phyloP scores from a whole-genome alignment of 2,329 filamentous ascomycete genomes.

The Nannizziopsis barbatae region DNA sequence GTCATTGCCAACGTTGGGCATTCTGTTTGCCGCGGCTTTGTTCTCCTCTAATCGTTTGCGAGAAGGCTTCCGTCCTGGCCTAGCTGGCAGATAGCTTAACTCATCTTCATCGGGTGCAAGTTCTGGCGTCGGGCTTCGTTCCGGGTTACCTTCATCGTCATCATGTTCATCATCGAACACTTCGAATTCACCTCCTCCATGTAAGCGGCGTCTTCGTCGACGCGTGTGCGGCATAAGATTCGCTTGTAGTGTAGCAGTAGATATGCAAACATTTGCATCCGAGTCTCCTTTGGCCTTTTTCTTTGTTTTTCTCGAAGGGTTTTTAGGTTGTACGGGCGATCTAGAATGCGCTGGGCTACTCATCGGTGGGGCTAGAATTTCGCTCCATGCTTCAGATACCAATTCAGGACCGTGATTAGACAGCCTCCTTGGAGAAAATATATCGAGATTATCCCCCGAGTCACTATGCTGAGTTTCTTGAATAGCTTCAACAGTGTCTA shows the following conservation, averaged over 20 bases:
- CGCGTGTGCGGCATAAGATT: constrained; percentile 29
- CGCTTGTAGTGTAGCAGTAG: constrained; percentile 29
- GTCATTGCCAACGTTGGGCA: constrained; percentile 11
- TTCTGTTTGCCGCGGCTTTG: constrained; percentile 14
- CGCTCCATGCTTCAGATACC: constrained; percentile 23
- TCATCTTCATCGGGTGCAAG: constrained; percentile 29
- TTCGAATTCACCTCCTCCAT: constrained; percentile 15
- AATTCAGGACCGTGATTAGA: constrained; percentile 7
- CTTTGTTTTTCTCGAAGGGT: neutral
- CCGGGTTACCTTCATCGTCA: neutral
- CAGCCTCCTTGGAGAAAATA: constrained; percentile 11
- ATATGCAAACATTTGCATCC: constrained; percentile 16
- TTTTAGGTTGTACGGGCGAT: constrained; percentile 2
- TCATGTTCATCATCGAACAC: constrained; percentile 9
- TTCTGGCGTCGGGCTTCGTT: constrained; percentile 1
- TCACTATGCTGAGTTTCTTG: constrained; percentile 4
- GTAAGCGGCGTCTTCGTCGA: constrained; percentile 17
- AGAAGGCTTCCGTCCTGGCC: constrained; percentile 17
- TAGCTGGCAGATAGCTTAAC: constrained; percentile 23
- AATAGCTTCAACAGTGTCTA: neutral
- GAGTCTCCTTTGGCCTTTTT: neutral
- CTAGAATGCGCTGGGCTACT: constrained; percentile 24
- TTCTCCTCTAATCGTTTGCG: constrained; percentile 17
- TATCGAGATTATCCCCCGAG: constrained; percentile 11
- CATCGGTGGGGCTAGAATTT: constrained; percentile 30